A percentile compares a stretch with the other conserved stretches of the same genome.
Conservation (phyloP, 2,329 filamentous ascomycete species). For the Calonectria montana region DNA sequence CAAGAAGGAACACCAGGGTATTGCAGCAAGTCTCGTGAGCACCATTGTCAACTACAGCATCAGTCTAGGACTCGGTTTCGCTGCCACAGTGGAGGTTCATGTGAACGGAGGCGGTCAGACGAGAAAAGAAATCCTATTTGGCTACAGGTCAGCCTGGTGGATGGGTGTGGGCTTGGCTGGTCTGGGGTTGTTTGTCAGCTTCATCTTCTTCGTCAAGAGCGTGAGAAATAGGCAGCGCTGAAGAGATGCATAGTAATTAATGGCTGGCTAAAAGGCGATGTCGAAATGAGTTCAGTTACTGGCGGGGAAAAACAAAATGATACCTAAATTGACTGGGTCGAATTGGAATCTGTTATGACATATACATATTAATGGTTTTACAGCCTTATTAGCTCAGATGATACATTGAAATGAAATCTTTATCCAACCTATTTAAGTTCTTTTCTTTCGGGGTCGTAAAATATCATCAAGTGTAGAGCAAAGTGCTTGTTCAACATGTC, state of each 20-base stretch:
- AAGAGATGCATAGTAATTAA: not conserved
- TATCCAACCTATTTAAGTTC: too few species aligned
- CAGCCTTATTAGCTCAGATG: not conserved
- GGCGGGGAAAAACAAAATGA: not conserved
- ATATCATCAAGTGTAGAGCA: too few species aligned
- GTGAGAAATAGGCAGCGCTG: not conserved
- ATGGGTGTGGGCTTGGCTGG: slow-evolving; percentile 54
- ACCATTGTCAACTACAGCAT: slow-evolving; percentile 78
- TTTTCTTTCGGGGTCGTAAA: too few species aligned
- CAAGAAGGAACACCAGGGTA: slow-evolving; percentile 57
- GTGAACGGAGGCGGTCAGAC: slow-evolving; percentile 41
- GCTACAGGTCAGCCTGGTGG: slow-evolving; percentile 33
- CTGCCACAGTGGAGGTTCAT: slow-evolving; percentile 69
- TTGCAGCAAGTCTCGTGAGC: slow-evolving; percentile 66
- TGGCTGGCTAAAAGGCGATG: not conserved
- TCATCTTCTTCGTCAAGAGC: slow-evolving; percentile 23
- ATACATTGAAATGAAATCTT: too few species aligned
- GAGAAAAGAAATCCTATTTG: slow-evolving; percentile 19
- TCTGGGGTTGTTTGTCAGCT: slow-evolving; percentile 30
- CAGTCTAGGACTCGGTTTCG: slow-evolving; percentile 72
- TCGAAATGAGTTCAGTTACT: not conserved
- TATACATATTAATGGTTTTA: not conserved
- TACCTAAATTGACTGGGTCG: not conserved
- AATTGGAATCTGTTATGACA: not conserved
- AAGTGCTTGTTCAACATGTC: too few species aligned